These are phyloP conservation scores for Cyberlindnera misumaiensis DNA, from an alignment of 805 yeast species.

Conservation along the genomic window DNA sequence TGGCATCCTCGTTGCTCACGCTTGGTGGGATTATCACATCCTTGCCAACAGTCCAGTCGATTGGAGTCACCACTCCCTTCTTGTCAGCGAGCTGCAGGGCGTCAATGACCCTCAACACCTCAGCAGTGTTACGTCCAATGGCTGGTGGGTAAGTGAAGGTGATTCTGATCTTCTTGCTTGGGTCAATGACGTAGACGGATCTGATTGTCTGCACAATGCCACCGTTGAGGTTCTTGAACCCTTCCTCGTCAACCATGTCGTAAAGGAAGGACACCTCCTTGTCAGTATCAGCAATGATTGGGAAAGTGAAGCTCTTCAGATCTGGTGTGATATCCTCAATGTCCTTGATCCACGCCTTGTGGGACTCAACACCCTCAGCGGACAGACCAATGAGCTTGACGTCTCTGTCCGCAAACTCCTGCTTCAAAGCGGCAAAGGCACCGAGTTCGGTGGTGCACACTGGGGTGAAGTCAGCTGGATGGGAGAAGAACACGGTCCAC, in stretches of 20 bases:
- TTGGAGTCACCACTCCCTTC: constrained; percentile 82
- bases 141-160: constrained; percentile 89
- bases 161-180: constrained; percentile 80
- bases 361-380: constrained; percentile 75
- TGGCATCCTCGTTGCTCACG: constrained; percentile 71
- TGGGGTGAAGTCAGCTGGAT: constrained; percentile 96
- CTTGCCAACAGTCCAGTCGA: constrained; percentile 84
- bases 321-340: constrained; percentile 72
- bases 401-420: constrained; percentile 79
- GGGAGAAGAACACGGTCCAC: constrained; percentile 88
- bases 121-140: constrained; percentile 89
- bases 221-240: constrained; percentile 63
- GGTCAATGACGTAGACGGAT: constrained; percentile 89
- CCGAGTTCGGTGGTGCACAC: constrained; percentile 96
- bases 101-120: constrained; percentile 85
- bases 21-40: constrained; percentile 91
- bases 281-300: constrained; percentile 83
- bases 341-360: constrained; percentile 83
- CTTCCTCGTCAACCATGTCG: constrained; percentile 86
- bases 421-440: constrained; percentile 83
- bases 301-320: constrained; percentile 73
- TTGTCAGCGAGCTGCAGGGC: constrained; percentile 82
- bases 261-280: constrained; percentile 79
- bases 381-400: constrained; percentile 87
- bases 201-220: constrained; percentile 85